Evolutionary conservation across 495 filamentous ascomycete genomes (phyloP), one percentile per base, ranked within the genome.

Genomic region (Choiromyces venosus): DNA sequence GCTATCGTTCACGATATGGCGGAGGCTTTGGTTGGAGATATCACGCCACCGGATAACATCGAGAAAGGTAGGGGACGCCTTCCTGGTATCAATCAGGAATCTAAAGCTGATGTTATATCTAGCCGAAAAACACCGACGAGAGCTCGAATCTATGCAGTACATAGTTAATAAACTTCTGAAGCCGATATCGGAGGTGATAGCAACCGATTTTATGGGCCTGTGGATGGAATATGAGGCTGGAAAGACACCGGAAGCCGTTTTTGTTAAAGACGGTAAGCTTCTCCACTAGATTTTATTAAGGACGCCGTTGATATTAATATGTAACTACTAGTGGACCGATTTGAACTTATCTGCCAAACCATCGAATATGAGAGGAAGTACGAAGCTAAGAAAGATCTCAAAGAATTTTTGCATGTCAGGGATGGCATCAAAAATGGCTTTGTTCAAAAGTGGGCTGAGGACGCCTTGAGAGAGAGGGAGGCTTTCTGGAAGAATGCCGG

Each of bases 1-100:
- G 93, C 93, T 19, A 86, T 99, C 44, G 84, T 98, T 61, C 95
- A 99, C 85, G 95, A 99, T 83, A 97, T 99, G 94, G 95, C 96
- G 14, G 95, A 99, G 81, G 86, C 90, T 2, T 84, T 99, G 14
- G 95, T 98, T 33, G 95, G 95, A 46, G 95, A 99, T 82, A 97
- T 99, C 82, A 98, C 95, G 0, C 95, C 95, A 0, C 89, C 92
- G 19, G 95, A 99, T 80, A 86, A 86, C 7, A 85, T 93, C 36
- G 65, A 84, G 37, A 90, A 89, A 79, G 81, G 78, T 78, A 74
- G 75, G 65, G 42, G 35, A n/a, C 12, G 39, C 18, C 37, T 4
- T 52, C 5, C n/a, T 36, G n/a, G 40, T 16, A 64, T 61, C 6
- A 61, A 25, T 61, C 16, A 38, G 40, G 9, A 19, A 18, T 36